Evolutionary conservation across 2,329 filamentous ascomycete species (phyloP).

Genomic region (Aspergillaceae sp.): DNA sequence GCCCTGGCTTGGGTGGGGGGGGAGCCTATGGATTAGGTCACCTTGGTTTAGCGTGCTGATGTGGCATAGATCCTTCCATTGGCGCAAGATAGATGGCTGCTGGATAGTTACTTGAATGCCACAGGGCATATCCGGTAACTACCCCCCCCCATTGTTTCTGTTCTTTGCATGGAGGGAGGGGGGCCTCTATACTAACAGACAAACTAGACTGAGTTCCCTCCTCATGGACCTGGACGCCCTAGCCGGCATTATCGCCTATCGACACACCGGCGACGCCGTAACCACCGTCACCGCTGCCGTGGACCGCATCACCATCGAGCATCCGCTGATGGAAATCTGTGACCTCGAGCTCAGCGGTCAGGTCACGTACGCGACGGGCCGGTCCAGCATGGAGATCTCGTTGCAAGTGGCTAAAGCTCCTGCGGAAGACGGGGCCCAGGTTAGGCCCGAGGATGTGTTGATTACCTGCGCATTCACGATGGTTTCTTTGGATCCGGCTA

Average conservation of each 20-base stretch:
- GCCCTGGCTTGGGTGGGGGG: no score
- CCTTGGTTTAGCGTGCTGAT: background rate
- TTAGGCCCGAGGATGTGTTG: conserved; percentile 52
- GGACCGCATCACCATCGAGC: conserved; percentile 58
- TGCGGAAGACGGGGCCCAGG: conserved; percentile 44
- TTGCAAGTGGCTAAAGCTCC: conserved; percentile 63
- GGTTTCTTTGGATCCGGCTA: conserved; percentile 62
- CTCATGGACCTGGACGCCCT: conserved; percentile 76
- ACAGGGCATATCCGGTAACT: conserved; percentile 60
- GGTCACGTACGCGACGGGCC: conserved; percentile 62
- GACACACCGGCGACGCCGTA: conserved; percentile 57
- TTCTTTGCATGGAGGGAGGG: no score
- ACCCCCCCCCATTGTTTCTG: background rate
- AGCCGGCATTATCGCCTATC: conserved; percentile 67
- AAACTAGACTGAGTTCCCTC: conserved; percentile 55
- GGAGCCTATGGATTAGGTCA: no score
- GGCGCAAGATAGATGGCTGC: conserved; percentile 64
- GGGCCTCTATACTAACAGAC: conserved; percentile 1
- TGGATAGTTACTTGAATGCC: conserved; percentile 70
- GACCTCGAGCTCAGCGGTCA: conserved; percentile 65
- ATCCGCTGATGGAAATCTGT: conserved; percentile 67
- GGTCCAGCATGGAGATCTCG: conserved; percentile 66
- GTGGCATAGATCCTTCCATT: conserved; percentile 54
- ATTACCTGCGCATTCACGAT: conserved; percentile 70
- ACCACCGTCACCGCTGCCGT: conserved; percentile 57